Percentiles rank a stretch among this genome's conserved stretches.
These are phyloP conservation scores for Diaporthe sp. DNA, from an alignment of 2,329 filamentous ascomycete genomes.

Conservation along the genomic window DNA sequence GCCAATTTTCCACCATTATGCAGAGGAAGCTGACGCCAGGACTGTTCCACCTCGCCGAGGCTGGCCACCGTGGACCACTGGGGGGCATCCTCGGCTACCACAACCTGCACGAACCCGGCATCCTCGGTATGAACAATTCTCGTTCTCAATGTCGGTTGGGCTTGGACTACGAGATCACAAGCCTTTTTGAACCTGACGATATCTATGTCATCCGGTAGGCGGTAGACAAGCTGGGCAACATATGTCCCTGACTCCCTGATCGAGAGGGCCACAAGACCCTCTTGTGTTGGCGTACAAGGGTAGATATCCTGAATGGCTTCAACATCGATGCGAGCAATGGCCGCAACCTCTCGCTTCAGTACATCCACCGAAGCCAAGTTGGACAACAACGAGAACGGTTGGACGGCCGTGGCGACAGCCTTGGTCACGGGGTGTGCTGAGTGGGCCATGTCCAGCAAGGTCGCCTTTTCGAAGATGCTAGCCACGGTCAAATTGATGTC, in stretches of 20 bases:
- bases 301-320: constrained; percentile 59
- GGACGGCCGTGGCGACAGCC: background rate
- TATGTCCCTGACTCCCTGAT: constrained; percentile 62
- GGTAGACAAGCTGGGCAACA: constrained; percentile 60
- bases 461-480: constrained; percentile 57
- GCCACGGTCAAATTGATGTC: constrained; percentile 55
- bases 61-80: constrained; percentile 48
- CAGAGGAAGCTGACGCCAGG: constrained; percentile 43
- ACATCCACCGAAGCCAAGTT: background rate
- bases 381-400: background rate
- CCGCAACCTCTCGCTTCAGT: background rate
- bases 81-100: constrained; percentile 52
- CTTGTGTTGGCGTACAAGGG: constrained; percentile 65
- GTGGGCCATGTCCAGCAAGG: background rate
- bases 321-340: background rate
- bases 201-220: constrained; percentile 49
- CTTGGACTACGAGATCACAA: constrained; percentile 51
- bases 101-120: constrained; percentile 58
- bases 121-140: constrained; percentile 58
- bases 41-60: constrained; percentile 52
- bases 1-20: background rate
- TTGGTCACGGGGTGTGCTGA: background rate
- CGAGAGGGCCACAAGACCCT: constrained; percentile 64
- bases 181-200: constrained; percentile 53
- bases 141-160: constrained; percentile 57